phyloP scores from a whole-genome alignment of 441 rosid genomes.

The Erysimum cheiri region DNA sequence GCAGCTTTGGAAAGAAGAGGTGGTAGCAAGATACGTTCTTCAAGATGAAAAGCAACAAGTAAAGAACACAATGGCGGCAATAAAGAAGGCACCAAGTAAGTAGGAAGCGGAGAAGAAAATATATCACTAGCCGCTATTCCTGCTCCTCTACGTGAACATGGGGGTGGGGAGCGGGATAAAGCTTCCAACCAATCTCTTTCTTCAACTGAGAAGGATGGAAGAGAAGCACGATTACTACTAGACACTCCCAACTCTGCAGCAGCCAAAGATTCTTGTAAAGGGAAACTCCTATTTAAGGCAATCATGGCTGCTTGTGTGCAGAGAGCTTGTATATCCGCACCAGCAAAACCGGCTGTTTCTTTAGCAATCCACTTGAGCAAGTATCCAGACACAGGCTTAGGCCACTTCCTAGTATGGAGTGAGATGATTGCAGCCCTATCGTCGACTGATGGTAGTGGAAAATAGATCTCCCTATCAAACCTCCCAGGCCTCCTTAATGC shows the following conservation, averaged over 20 bases:
- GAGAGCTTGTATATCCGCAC: conserved; percentile 98
- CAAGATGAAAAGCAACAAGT: conserved; percentile 79
- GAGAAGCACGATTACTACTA: conserved; percentile 65
- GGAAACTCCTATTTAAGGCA: conserved; percentile 94
- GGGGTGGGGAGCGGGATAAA: conserved; percentile 86
- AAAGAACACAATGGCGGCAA: conserved; percentile 69
- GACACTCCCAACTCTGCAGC: conserved; percentile 68
- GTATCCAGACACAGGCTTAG: conserved; percentile 85
- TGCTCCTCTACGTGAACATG: conserved; percentile 96
- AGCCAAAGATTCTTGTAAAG: conserved; percentile 81
- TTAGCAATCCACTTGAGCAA: conserved; percentile 88
- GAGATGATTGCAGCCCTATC: conserved; percentile 92
- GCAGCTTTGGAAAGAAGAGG: conserved; percentile 76
- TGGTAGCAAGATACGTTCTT: conserved; percentile 85
- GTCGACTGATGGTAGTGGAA: conserved; percentile 88
- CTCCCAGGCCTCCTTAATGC: conserved; percentile 99
- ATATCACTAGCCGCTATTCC: conserved; percentile 90
- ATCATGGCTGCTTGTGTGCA: conserved; percentile 94
- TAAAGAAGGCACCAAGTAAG: conserved; percentile 79
- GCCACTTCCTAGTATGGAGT: conserved; percentile 96
- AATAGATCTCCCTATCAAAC: conserved; percentile 94
- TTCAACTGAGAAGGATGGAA: conserved; percentile 83
- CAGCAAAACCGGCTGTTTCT: conserved; percentile 95
- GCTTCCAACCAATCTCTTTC: conserved; percentile 99
- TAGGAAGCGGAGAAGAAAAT: conserved; percentile 82